These are phyloP conservation scores for Phaffia tasmanica DNA, from an alignment of 768 basidiomycete species.

Conservation along the genomic window DNA sequence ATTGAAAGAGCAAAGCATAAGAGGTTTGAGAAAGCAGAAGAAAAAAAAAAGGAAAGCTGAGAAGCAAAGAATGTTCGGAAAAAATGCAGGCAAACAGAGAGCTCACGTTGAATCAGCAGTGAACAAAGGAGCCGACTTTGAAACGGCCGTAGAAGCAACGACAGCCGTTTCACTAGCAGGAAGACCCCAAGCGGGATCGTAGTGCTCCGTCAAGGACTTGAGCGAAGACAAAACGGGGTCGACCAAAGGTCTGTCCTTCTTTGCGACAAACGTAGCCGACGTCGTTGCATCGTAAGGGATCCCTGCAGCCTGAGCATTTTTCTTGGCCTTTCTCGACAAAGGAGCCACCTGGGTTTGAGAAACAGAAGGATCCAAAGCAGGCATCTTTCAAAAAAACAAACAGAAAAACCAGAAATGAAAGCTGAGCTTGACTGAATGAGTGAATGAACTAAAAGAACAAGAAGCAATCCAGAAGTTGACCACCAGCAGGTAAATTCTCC, in stretches of 20 bases:
- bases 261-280: neutral
- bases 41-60: neutral
- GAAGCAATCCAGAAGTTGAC: neutral
- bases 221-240: neutral
- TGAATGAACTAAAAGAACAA: neutral
- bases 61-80: neutral
- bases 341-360: slow-evolving; percentile 2
- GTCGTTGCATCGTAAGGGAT: neutral
- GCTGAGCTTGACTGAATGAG: neutral
- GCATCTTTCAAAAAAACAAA: slow-evolving; percentile 21
- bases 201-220: neutral
- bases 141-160: slow-evolving; percentile 17
- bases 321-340: neutral
- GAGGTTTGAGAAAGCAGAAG: neutral
- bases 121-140: slow-evolving; percentile 20
- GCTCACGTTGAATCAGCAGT: slow-evolving; percentile 13
- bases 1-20: neutral
- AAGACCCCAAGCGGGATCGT: neutral
- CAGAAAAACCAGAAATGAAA: neutral
- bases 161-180: slow-evolving; percentile 4
- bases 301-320: neutral
- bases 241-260: neutral
- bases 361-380: slow-evolving; percentile 23
- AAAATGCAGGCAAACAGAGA: neutral
- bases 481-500: neutral